Percentiles rank a stretch among this genome's conserved stretches.
These are phyloP conservation scores for Mycosphaerella sp. DNA, from an alignment of 2,329 filamentous ascomycete genomes.

Conservation along the genomic window DNA sequence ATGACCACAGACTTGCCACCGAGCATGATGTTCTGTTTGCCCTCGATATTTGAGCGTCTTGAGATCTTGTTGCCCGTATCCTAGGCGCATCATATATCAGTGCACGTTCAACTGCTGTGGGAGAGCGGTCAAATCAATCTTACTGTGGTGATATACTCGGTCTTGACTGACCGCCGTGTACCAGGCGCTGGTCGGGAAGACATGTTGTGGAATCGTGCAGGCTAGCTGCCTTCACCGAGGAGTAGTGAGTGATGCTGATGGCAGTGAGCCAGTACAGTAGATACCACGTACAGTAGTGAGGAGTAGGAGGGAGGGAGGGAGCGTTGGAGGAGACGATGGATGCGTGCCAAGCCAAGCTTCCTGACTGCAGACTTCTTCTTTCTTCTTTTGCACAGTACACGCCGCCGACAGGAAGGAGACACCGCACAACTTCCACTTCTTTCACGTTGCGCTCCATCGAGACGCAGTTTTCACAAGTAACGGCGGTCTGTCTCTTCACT, in stretches of 20 bases:
- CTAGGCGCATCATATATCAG: conserved; percentile 41
- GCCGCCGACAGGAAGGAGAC: too few species aligned
- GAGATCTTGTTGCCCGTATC: conserved; percentile 99
- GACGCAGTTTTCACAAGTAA: background rate
- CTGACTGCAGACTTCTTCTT: background rate
- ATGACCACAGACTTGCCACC: conserved; percentile 92
- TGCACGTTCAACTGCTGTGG: background rate
- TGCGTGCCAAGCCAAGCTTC: background rate
- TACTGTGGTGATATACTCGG: conserved; percentile 97
- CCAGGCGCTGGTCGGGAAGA: conserved; percentile 37
- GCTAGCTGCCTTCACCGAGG: background rate
- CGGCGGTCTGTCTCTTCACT: background rate
- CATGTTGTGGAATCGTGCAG: conserved; percentile 7
- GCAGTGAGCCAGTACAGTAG: background rate
- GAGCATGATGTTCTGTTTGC: conserved; percentile 96
- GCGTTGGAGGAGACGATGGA: background rate
- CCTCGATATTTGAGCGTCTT: conserved; percentile 81
- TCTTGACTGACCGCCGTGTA: conserved; percentile 60
- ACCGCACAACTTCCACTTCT: background rate
- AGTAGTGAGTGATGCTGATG: background rate
- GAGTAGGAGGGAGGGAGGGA: background rate
- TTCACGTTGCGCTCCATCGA: background rate
- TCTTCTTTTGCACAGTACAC: background rate
- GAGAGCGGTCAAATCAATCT: background rate
- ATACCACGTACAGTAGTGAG: too few species aligned